phyloP scores from a whole-genome alignment of 176 grass and related monocot genomes.

The Sorghum bicolor region Sorghum_bicolor_NCBIv3 NC_012876.2:511501-512000 shows the following conservation, averaged over 20 bases:
- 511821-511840: constrained; percentile 59
- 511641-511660: background rate
- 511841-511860: constrained; percentile 49
- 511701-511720: constrained; percentile 38
- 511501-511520: constrained; percentile 51
- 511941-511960: constrained; percentile 46
- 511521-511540: constrained; percentile 43
- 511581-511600: constrained; percentile 36
- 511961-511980: constrained; percentile 19
- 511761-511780: constrained; percentile 15
- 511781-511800: constrained; percentile 23
- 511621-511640: constrained; percentile 60
- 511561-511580: background rate
- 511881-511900: constrained; percentile 24
- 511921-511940: constrained; percentile 9
- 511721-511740: constrained; percentile 11
- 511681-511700: constrained; percentile 19
- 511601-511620: constrained; percentile 76
- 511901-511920: constrained; percentile 41
- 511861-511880: background rate
- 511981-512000: constrained; percentile 40
- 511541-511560: constrained; percentile 38
- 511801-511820: constrained; percentile 44
- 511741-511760: no score
- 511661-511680: constrained; percentile 17